Percentiles rank a stretch among this genome's conserved stretches.
phyloP scores from a whole-genome alignment of 1,139 yeast genomes.

The Blastobotrys persicus region DNA sequence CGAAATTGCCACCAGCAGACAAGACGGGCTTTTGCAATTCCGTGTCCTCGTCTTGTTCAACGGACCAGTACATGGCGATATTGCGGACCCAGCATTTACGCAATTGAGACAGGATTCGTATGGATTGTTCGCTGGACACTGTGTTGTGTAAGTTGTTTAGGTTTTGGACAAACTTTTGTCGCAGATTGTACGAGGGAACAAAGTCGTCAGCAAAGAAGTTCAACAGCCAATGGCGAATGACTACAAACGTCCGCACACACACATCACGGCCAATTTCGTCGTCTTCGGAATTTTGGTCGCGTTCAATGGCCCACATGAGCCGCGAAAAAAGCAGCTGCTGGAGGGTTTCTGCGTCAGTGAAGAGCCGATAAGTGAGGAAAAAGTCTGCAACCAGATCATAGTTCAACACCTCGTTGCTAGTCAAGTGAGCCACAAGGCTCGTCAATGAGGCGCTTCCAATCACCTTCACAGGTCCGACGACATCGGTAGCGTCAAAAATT shows the following conservation, averaged over 20 bases:
- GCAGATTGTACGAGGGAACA: slow-evolving; percentile 36
- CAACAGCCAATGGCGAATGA: slow-evolving; percentile 82
- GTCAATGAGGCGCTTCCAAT: slow-evolving; percentile 13
- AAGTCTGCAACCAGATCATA: slow-evolving; percentile 80
- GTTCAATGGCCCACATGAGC: slow-evolving; percentile 64
- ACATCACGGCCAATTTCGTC: slow-evolving; percentile 58
- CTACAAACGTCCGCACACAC: slow-evolving; percentile 81
- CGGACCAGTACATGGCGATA: slow-evolving; percentile 37
- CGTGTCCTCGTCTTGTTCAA: slow-evolving; percentile 19
- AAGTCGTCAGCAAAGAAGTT: slow-evolving; percentile 47
- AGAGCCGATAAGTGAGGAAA: slow-evolving; percentile 77
- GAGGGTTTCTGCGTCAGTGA: slow-evolving; percentile 55
- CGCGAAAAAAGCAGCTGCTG: slow-evolving; percentile 62
- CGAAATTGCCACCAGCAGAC: slow-evolving; percentile 29
- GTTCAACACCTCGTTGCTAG: slow-evolving; percentile 77
- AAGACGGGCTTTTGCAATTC: not conserved
- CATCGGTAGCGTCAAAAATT: not conserved
- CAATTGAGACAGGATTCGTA: slow-evolving; percentile 37
- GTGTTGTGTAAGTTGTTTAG: slow-evolving; percentile 33
- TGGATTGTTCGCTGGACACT: slow-evolving; percentile 29
- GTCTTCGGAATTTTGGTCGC: slow-evolving; percentile 22
- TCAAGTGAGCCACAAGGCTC: slow-evolving; percentile 60
- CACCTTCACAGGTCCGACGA: not conserved
- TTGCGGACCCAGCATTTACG: slow-evolving; percentile 39
- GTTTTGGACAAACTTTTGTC: slow-evolving; percentile 32